These are phyloP conservation scores for Plectosphaerella plurivora DNA, from an alignment of 2,329 filamentous ascomycete species.

Conservation along the genomic window DNA sequence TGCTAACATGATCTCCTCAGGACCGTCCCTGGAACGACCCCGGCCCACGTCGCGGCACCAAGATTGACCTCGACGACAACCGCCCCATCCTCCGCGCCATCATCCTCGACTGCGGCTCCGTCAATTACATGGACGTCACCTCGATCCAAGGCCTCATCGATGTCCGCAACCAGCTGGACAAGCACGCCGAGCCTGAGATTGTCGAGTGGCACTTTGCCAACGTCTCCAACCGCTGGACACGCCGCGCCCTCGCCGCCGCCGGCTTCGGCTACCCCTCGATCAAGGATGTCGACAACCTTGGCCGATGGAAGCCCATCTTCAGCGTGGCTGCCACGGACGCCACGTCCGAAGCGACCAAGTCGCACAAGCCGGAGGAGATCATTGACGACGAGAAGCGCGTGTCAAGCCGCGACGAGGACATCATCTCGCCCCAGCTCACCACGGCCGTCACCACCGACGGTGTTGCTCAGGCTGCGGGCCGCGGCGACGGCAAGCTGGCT, in stretches of 20 bases:
- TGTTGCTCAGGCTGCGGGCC: conserved; percentile 11
- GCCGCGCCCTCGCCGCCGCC: conserved; percentile 48
- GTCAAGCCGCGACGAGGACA: conserved; percentile 10
- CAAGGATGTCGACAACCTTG: conserved; percentile 18
- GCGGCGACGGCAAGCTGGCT: conserved; percentile 19
- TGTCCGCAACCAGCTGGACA: conserved; percentile 48
- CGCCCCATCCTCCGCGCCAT: conserved; percentile 48
- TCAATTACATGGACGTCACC: conserved; percentile 55
- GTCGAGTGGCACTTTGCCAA: conserved; percentile 53
- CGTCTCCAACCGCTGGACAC: conserved; percentile 52
- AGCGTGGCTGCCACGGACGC: conserved; percentile 21
- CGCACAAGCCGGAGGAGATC: not conserved
- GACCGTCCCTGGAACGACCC: conserved; percentile 55
- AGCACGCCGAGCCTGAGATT: conserved; percentile 41
- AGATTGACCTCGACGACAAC: conserved; percentile 23
- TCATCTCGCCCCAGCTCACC: conserved; percentile 6
- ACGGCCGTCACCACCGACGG: conserved; percentile 3
- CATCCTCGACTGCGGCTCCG: conserved; percentile 53
- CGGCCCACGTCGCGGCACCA: conserved; percentile 30
- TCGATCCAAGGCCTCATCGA: conserved; percentile 54
- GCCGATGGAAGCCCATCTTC: conserved; percentile 27
- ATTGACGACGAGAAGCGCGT: conserved; percentile 1
- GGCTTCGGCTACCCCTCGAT: conserved; percentile 47
- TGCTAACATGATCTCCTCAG: conserved; percentile 8
- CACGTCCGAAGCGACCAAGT: conserved; percentile 7